Percentiles rank a stretch among this genome's conserved stretches.
phyloP scores from a whole-genome alignment of 441 rosid genomes.

The Viola pubescens region DNA sequence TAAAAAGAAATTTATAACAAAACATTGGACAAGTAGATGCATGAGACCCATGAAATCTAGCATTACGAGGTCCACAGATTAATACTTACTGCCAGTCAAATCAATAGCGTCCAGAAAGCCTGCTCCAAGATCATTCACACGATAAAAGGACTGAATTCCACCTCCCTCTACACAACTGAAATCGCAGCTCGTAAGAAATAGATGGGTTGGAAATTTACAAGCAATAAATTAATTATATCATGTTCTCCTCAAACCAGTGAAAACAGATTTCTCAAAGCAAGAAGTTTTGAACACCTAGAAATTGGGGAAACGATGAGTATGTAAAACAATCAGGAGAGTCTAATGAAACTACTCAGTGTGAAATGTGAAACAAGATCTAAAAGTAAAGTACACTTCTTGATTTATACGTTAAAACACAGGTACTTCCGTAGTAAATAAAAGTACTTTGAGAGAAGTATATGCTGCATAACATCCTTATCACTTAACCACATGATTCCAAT shows the following conservation, averaged over 20 bases:
- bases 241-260: background rate
- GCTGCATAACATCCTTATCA: no score
- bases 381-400: no score
- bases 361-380: no score
- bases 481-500: no score
- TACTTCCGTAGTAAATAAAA: no score
- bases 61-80: conserved; percentile 7
- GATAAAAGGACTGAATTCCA: conserved; percentile 22
- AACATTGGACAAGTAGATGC: background rate
- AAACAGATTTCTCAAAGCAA: background rate
- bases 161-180: conserved; percentile 31
- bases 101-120: conserved; percentile 33
- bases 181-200: conserved; percentile 16
- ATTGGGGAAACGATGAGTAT: no score
- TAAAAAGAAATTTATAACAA: background rate
- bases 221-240: background rate
- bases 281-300: background rate
- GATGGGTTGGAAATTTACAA: no score
- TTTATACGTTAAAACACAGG: no score
- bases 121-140: conserved; percentile 30
- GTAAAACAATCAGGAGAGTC: no score
- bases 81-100: conserved; percentile 37
- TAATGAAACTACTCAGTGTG: no score
- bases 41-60: background rate
- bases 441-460: no score